Conservation (phyloP, 2,329 filamentous ascomycete species). For the Xylariaceae sp. region DNA sequence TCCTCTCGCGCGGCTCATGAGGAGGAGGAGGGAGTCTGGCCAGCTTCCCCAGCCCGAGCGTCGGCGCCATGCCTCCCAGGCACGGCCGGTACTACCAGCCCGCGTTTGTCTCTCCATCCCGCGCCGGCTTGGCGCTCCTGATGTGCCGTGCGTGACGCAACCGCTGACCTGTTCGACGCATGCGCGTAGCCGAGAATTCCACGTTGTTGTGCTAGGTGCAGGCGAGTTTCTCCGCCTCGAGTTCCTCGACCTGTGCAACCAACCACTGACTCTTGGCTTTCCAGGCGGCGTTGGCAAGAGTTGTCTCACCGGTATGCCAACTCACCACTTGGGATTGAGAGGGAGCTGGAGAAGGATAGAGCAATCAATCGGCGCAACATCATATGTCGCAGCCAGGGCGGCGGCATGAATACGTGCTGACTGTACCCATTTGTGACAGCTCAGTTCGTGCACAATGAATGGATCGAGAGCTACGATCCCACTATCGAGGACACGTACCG, state of each 20-base stretch:
- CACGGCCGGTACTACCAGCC: slow-evolving; percentile 22
- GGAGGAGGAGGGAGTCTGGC: no score
- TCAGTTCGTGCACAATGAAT: slow-evolving; percentile 89
- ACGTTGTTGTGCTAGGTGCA: slow-evolving; percentile 75
- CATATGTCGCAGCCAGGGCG: no score
- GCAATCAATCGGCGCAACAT: slow-evolving; percentile 4
- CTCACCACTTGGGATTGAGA: no score
- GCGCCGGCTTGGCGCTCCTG: no score
- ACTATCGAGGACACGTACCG: slow-evolving; percentile 74
- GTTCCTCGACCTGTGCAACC: slow-evolving; percentile 1
- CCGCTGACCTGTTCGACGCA: slow-evolving; percentile 17
- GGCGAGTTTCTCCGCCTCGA: slow-evolving; percentile 40
- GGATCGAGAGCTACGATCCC: slow-evolving; percentile 82
- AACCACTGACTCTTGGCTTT: background rate
- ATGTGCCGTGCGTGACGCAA: slow-evolving; percentile 9
- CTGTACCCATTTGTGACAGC: slow-evolving; percentile 47
- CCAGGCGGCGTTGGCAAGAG: slow-evolving; percentile 85
- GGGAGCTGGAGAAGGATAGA: no score
- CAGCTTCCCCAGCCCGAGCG: no score
- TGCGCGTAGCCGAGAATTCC: slow-evolving; percentile 60
- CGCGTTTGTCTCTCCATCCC: slow-evolving; percentile 20
- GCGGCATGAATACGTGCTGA: no score
- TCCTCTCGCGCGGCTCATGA: slow-evolving; percentile 7
- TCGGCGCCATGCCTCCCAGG: slow-evolving; percentile 20
- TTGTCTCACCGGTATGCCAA: slow-evolving; percentile 68